Percentiles rank a stretch among this genome's conserved stretches.
These are phyloP conservation scores for Diaporthe eres DNA, from an alignment of 2,329 filamentous ascomycete genomes.

Conservation along the genomic window DNA sequence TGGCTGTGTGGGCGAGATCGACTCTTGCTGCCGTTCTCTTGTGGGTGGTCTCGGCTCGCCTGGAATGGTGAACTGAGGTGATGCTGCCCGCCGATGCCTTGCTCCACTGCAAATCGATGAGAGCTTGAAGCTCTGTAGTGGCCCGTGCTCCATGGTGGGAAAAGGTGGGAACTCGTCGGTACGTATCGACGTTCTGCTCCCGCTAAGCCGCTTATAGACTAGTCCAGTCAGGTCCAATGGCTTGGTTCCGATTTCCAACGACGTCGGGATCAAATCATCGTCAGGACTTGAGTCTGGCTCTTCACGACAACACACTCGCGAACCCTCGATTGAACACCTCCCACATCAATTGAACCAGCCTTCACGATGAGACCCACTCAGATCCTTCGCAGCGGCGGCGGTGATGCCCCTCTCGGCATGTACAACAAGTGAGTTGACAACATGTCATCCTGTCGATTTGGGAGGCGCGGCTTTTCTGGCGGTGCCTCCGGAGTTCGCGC, in stretches of 20 bases:
- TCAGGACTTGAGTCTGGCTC: slow-evolving; percentile 13
- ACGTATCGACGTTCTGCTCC: background rate
- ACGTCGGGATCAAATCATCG: slow-evolving; percentile 42
- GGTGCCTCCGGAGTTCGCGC: background rate
- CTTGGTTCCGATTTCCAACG: slow-evolving; percentile 45
- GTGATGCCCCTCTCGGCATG: slow-evolving; percentile 56
- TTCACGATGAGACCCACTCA: slow-evolving; percentile 64
- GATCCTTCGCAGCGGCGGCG: slow-evolving; percentile 56
- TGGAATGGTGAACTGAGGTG: slow-evolving; percentile 18
- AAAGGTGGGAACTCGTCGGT: background rate
- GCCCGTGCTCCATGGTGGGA: slow-evolving; percentile 20
- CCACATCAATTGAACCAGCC: slow-evolving; percentile 47
- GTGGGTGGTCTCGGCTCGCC: slow-evolving; percentile 7
- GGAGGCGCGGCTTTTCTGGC: slow-evolving; percentile 24
- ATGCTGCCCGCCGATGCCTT: slow-evolving; percentile 12
- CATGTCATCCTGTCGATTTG: background rate
- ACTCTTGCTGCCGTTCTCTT: slow-evolving; percentile 24
- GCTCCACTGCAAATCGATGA: slow-evolving; percentile 33
- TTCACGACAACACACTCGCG: slow-evolving; percentile 28
- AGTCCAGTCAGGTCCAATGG: slow-evolving; percentile 34
- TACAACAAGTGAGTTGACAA: slow-evolving; percentile 59
- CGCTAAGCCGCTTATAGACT: slow-evolving; percentile 13
- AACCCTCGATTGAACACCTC: slow-evolving; percentile 49
- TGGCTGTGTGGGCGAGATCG: background rate
- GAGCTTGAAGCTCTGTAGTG: slow-evolving; percentile 31